A percentile compares a stretch with the other conserved stretches of the same genome.
phyloP scores from a whole-genome alignment of 2,329 filamentous ascomycete species.

The Diaporthe velutina region DNA sequence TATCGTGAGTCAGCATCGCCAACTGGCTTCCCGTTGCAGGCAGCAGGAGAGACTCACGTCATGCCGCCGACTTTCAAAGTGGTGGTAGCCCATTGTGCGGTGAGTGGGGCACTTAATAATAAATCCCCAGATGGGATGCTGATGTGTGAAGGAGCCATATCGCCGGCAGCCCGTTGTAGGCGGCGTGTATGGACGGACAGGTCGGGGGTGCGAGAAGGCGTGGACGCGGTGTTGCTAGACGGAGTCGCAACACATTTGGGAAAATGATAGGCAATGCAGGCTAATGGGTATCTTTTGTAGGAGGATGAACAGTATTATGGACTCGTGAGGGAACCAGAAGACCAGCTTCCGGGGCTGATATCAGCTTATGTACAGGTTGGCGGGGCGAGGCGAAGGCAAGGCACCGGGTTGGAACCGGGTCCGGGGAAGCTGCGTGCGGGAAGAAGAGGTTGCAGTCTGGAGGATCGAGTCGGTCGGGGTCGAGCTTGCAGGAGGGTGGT shows the following conservation, averaged over 20 bases:
- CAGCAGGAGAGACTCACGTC: conserved; percentile 66
- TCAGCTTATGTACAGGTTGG: conserved; percentile 35
- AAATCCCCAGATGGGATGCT: conserved; percentile 59
- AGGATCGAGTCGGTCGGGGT: neutral
- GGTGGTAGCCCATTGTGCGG: conserved; percentile 85
- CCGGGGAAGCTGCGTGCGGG: neutral
- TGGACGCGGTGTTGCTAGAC: conserved; percentile 18
- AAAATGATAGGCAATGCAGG: neutral
- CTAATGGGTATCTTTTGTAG: conserved; percentile 20
- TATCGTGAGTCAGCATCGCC: conserved; percentile 57
- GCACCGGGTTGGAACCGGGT: neutral
- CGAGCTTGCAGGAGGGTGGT: conserved; percentile 31
- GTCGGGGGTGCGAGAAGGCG: neutral
- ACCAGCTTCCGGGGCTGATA: conserved; percentile 40
- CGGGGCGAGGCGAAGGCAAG: conserved; percentile 6
- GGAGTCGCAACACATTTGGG: conserved; percentile 32
- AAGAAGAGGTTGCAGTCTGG: neutral
- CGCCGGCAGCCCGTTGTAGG: neutral
- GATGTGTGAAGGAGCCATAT: conserved; percentile 66
- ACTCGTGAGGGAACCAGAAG: conserved; percentile 35
- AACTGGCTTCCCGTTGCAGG: conserved; percentile 42
- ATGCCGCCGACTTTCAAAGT: conserved; percentile 92
- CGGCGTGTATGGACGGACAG: neutral
- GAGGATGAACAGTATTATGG: conserved; percentile 20
- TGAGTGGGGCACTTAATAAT: conserved; percentile 53